Conservation (phyloP, 1,284 basidiomycete species). For the Ceratobasidium sp. region DNA sequence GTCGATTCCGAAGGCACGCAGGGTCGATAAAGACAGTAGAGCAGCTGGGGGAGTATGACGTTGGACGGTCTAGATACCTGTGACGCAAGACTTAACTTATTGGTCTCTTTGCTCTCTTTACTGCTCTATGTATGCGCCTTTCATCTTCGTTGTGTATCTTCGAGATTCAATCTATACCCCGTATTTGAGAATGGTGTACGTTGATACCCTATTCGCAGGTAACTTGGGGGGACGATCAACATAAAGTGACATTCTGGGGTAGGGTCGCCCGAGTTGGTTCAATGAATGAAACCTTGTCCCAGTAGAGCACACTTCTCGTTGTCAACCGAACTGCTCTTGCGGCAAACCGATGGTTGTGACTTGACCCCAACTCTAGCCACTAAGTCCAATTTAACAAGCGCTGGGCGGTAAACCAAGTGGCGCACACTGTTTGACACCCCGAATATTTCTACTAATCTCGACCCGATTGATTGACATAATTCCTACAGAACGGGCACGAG, state of each 20-base stretch:
- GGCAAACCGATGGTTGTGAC: not conserved
- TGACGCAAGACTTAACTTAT: conserved; percentile 22
- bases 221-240: not conserved
- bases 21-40: conserved; percentile 34
- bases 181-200: not conserved
- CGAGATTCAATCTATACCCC: not conserved
- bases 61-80: conserved; percentile 7
- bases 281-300: not conserved
- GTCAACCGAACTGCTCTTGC: not conserved
- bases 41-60: conserved; percentile 7
- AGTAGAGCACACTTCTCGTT: not conserved
- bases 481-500: not conserved
- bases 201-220: not conserved
- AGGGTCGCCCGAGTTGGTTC: not conserved
- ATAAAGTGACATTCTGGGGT: not conserved
- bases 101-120: conserved; percentile 1
- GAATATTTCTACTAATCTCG: not conserved
- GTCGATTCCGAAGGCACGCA: conserved; percentile 29
- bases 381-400: not conserved
- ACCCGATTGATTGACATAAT: conserved; percentile 1
- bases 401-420: conserved; percentile 1
- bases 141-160: conserved; percentile 10
- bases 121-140: conserved; percentile 6
- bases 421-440: conserved; percentile 6
- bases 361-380: not conserved